phyloP scores from a whole-genome alignment of 352 stramenopile genomes.

The Plasmopara viticola region DNA sequence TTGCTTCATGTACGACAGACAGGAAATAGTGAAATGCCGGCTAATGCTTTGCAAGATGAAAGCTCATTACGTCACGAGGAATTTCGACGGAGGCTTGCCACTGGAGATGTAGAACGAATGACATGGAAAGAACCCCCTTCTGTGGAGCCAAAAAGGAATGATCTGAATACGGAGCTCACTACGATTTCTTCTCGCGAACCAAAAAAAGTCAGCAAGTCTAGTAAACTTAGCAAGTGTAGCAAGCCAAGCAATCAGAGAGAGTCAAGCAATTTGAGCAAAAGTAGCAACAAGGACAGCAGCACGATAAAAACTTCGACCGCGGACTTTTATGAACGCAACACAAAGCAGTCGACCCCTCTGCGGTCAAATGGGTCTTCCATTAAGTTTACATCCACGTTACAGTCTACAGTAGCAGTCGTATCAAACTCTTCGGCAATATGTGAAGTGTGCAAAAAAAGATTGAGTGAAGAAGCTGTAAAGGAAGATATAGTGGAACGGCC shows the following conservation, averaged over 20 bases:
- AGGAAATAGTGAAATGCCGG: slow-evolving; percentile 22
- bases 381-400: slow-evolving; percentile 17
- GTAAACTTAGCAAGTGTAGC: slow-evolving; percentile 26
- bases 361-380: slow-evolving; percentile 18
- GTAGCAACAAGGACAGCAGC: slow-evolving; percentile 11
- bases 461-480: slow-evolving; percentile 32
- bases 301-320: slow-evolving; percentile 17
- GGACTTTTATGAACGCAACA: slow-evolving; percentile 12
- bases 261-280: slow-evolving; percentile 20
- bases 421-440: slow-evolving; percentile 36
- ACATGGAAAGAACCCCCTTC: slow-evolving; percentile 63
- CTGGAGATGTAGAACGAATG: slow-evolving; percentile 65
- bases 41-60: slow-evolving; percentile 49
- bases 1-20: slow-evolving; percentile 69
- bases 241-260: slow-evolving; percentile 23
- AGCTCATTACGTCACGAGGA: slow-evolving; percentile 38
- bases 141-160: slow-evolving; percentile 14
- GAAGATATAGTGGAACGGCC: slow-evolving; percentile 18
- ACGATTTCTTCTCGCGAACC: slow-evolving; percentile 14
- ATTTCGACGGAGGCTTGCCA: slow-evolving; percentile 62
- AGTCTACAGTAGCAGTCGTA: slow-evolving; percentile 14
- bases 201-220: slow-evolving; percentile 23
- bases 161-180: slow-evolving; percentile 7
- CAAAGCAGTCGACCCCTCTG: slow-evolving; percentile 11
- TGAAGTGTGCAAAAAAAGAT: slow-evolving; percentile 56